phyloP scores from a whole-genome alignment of 306 rosid species.

The Rosa multiflora region DNA sequence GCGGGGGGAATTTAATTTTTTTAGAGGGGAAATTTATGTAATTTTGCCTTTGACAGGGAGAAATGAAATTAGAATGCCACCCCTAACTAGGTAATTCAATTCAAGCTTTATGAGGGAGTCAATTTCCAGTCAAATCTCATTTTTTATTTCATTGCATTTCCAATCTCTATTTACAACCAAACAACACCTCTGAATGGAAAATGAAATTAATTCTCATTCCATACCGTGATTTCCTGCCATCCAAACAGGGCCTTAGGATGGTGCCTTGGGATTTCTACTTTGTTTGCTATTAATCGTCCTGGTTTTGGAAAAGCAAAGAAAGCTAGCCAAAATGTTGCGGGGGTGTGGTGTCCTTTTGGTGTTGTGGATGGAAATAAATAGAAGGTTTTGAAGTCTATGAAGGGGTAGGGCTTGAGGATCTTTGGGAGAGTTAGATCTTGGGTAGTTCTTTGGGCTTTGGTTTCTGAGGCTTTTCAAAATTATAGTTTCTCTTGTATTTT shows the following conservation, averaged over 20 bases:
- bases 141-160: too few relatives aligned
- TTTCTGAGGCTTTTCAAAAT: not conserved
- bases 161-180: too few relatives aligned
- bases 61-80: too few relatives aligned
- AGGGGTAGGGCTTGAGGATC: not conserved
- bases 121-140: too few relatives aligned
- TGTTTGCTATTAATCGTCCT: not conserved
- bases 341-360: not conserved
- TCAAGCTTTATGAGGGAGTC: too few relatives aligned
- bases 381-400: too few relatives aligned
- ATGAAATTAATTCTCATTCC: too few relatives aligned
- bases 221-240: too few relatives aligned
- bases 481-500: not conserved
- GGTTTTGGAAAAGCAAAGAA: not conserved
- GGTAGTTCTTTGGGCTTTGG: not conserved
- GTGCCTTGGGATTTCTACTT: not conserved
- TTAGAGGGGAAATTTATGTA: too few relatives aligned
- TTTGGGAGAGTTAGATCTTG: not conserved
- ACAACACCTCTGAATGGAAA: not conserved
- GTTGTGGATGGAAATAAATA: not conserved
- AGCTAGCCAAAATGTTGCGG: not conserved
- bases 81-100: too few relatives aligned
- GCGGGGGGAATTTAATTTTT: too few relatives aligned
- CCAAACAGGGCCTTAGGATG: not conserved
- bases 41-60: too few relatives aligned